These are phyloP conservation scores for Hapsidospora chrysogenum DNA, from an alignment of 495 filamentous ascomycete species.

Conservation along the genomic window DNA sequence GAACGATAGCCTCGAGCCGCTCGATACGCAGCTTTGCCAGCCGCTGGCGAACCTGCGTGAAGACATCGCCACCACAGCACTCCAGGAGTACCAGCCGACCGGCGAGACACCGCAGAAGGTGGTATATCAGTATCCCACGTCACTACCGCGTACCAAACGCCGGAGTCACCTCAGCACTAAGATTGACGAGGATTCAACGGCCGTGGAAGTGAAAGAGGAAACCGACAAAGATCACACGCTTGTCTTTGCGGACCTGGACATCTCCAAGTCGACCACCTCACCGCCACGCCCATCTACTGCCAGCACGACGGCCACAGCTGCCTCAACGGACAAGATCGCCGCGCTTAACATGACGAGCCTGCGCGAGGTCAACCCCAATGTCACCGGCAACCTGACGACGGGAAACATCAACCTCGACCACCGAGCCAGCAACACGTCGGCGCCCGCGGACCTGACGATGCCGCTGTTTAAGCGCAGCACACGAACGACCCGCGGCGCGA, in stretches of 20 bases:
- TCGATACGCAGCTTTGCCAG: constrained; percentile 42
- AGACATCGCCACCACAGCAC: constrained; percentile 37
- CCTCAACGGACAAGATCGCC: constrained; percentile 5
- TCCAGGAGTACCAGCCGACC: constrained; percentile 69
- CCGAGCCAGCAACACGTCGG: constrained; percentile 11
- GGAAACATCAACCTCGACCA: constrained; percentile 13
- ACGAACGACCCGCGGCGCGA: constrained; percentile 21
- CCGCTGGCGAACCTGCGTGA: constrained; percentile 54
- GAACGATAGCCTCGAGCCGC: constrained; percentile 35
- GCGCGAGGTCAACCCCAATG: constrained; percentile 27
- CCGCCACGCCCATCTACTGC: constrained; percentile 8
- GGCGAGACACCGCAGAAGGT: constrained; percentile 72
- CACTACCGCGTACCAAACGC: constrained; percentile 56
- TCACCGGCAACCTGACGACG: constrained; percentile 8
- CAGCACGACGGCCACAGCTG: constrained; percentile 2
- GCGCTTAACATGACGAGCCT: constrained; percentile 16
- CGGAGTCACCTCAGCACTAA: constrained; percentile 51
- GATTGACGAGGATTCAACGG: constrained; percentile 20
- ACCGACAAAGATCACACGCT: constrained; percentile 1
- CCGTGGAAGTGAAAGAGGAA: not conserved
- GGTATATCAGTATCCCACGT: constrained; percentile 57
- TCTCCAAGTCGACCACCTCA: constrained; percentile 11
- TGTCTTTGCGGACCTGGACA: constrained; percentile 19
- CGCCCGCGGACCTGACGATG: constrained; percentile 12
- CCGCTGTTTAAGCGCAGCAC: constrained; percentile 36